Evolutionary conservation across 495 filamentous ascomycete genomes (phyloP), one percentile per base, ranked within the genome.

Genomic region (Xylaria telfairii): DNA sequence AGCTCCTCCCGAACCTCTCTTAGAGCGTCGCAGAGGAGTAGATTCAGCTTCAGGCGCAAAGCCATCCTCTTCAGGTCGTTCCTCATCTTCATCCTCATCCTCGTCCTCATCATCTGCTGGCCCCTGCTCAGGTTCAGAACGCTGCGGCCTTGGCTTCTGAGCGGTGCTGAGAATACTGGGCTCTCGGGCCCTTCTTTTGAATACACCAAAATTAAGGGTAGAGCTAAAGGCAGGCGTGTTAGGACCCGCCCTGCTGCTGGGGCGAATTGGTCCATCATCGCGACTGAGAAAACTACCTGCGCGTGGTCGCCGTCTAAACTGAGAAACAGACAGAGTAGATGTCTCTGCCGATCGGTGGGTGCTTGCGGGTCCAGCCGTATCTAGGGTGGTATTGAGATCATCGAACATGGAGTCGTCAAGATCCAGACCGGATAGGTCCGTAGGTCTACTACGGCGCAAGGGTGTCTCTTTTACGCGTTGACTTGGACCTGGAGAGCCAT

Each of bases 151-250:
- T 2, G 80, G 76, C 67, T 82, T 84, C 66, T 78, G 79, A 4
- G 74, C 75, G 0, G 83, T 83, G 1, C 82, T 82, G 4, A 86
- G 77, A 49, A 86, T 85, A 69, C 83, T 85, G 2, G 81, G 83
- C 70, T 85, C 83, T 30, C 84, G 82, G 15, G 75, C 77, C 15
- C 84, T 78, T 24, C 82, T 74, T 70, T 77, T 82, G 70, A 86
- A 86, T 10, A 75, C 59, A n/a, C 83, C 81, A 19, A 86, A 77
- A 63, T 82, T 85, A 39, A 86, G 78, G 12, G 79, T 79, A 2
- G 81, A 81, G 68, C 79, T 82, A 30, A 82, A 71, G 66, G 76
- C 82, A n/a, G 83, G 82, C 15, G 84, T 86, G 59, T 77, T 83
- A 13, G 75, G 73, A 6, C 83, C 82, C 21, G 73, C 59, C 64